Evolutionary conservation across 2,329 filamentous ascomycete genomes (phyloP), one percentile per base, ranked within the genome.

Genomic region (Decorospora gaudefroyi): DNA sequence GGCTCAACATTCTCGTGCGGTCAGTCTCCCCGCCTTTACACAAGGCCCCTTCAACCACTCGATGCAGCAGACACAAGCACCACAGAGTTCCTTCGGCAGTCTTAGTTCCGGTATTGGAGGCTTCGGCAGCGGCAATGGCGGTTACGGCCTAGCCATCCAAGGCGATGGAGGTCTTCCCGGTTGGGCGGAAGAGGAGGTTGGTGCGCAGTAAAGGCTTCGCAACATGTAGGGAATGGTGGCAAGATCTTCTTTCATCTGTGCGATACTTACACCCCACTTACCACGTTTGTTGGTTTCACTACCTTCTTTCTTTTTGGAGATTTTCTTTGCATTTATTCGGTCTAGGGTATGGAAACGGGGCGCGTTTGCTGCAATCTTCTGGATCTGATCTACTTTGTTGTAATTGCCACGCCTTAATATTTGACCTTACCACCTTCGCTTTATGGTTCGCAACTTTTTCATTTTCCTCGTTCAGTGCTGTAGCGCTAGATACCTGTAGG

Each of bases 21-120:
- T 96, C 47, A 96, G 90, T 68, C 76, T 99, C 63, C 93, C 93
- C 1, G 83, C 81, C 4, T 85, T 85, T 67, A 81, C 80, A 2
- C 80, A 84, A 53, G 80, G 81, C 30, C 74, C 77, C 9, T 80
- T 81, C 58, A 75, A 74, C 8, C 69, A 73, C 54, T 62, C 69
- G 2, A 56, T 67, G 28, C 67, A 68, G 41, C 70, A 67, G 23
- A 64, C 63, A 10, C 69, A 72, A 51, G 63, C 58, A 11, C 59
- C 63, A 43, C 71, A 72, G 31, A 68, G 70, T 52, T 80, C 78
- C 42, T 83, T 83, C 55, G 80, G 77, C 8, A 80, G 81, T 59
- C 76, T 84, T 57, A 78, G 78, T 49, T 78, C 78, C 22, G 81
- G 78, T 4, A 75, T 84, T 13, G 78, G 80, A 46, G 80, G 81